These are phyloP conservation scores for Tanacetum coccineum DNA, from an alignment of 129 eudicot species.

Conservation along the genomic window DNA sequence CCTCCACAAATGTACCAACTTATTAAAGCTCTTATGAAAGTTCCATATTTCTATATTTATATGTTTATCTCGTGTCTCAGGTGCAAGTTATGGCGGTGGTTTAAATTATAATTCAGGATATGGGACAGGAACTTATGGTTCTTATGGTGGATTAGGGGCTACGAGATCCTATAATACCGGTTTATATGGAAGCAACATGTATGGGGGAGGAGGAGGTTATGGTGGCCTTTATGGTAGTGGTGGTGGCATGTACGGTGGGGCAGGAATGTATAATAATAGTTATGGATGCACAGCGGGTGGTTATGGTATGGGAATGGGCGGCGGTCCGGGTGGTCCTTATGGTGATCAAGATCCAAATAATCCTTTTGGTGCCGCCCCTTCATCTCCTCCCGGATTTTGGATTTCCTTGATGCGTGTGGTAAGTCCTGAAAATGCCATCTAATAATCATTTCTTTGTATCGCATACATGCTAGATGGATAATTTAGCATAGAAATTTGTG, in stretches of 20 bases:
- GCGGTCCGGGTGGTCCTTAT: slow-evolving; percentile 67
- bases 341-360: slow-evolving; percentile 84
- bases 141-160: slow-evolving; percentile 55
- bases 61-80: slow-evolving; percentile 10
- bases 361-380: slow-evolving; percentile 73
- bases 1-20: slow-evolving; percentile 3
- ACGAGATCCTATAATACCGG: slow-evolving; percentile 51
- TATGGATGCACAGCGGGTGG: slow-evolving; percentile 62
- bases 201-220: slow-evolving; percentile 85
- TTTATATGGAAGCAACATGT: slow-evolving; percentile 69
- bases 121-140: slow-evolving; percentile 58
- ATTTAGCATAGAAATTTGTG: background rate
- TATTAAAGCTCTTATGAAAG: background rate
- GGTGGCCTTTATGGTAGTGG: slow-evolving; percentile 63
- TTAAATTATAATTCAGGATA: slow-evolving; percentile 53
- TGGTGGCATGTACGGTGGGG: slow-evolving; percentile 59
- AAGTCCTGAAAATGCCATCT: slow-evolving; percentile 18
- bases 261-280: slow-evolving; percentile 49
- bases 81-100: slow-evolving; percentile 51
- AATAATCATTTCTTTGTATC: no score
- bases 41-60: background rate
- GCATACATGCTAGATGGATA: background rate
- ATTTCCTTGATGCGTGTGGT: slow-evolving; percentile 80
- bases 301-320: slow-evolving; percentile 73
- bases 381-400: slow-evolving; percentile 94